Conservation (phyloP, 208 protist species). For the Trypanosoma theileri region DNA sequence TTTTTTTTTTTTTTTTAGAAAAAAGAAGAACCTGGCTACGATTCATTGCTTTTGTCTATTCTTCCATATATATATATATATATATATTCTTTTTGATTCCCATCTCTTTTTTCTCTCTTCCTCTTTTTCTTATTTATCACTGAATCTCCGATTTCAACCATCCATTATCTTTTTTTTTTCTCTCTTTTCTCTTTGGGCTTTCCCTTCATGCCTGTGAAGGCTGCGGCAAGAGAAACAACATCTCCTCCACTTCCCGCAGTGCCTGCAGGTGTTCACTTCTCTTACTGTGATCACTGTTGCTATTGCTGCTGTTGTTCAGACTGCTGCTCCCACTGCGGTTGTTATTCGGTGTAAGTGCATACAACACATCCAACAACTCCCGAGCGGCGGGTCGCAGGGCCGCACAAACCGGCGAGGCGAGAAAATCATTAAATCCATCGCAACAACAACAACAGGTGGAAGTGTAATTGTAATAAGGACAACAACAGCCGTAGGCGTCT, state of each 20-base stretch:
- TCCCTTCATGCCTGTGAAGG: background rate
- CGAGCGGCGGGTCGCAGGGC: background rate
- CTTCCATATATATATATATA: background rate
- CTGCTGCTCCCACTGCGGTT: background rate
- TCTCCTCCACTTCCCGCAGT: slow-evolving; percentile 2
- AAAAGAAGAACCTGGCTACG: background rate
- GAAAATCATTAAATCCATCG: background rate
- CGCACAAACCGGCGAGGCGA: background rate
- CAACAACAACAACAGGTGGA: too few species aligned
- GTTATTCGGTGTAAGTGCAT: background rate
- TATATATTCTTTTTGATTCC: background rate
- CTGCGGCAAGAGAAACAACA: too few species aligned
- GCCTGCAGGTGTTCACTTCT: slow-evolving; percentile 6
- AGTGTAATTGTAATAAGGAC: too few species aligned
- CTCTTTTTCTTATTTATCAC: background rate
- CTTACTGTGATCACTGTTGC: background rate
- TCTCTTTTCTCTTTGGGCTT: background rate
- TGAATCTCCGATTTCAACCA: too few species aligned
- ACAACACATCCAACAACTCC: slow-evolving; percentile 16
- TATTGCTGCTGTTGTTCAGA: background rate
- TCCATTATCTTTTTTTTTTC: background rate
- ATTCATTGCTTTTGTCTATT: background rate
- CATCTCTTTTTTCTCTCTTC: background rate
- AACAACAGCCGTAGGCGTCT: background rate
- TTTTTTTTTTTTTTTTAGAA: background rate